Evolutionary conservation across 176 grass and related monocot species (phyloP), one percentile per base, ranked within the genome.

Genomic region (Pontederia crassipes): DNA sequence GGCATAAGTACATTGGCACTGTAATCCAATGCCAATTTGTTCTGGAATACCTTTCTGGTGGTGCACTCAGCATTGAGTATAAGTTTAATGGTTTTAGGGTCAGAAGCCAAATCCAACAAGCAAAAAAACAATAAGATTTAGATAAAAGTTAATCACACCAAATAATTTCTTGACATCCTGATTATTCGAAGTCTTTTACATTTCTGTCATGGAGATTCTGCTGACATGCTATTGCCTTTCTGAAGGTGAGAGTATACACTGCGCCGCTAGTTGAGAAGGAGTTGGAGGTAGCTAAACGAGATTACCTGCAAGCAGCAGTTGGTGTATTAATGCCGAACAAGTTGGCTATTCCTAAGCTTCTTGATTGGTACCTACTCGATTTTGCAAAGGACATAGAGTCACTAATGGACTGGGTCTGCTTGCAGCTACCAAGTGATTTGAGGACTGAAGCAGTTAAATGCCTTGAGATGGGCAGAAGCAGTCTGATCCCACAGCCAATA

Each of bases 321-420:
- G 81, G 71, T 50, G 77, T 92, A 70, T 93, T 74, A 45, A n/a
- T 71, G 55, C 82, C 77, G n/a, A 79, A 70, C 57, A 81, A 72
- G 58, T 72, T 98, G 0, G 84, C 82, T 3, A 82, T 98, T 49
- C 94, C 94, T 28, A 98, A 98, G 67, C 76, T 98, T 0, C 77
- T 98, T 62, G 83, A 98, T 46, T 93, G 94, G 88, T 93, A 89
- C 61, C 75, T 92, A 16, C 85, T 85, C 3, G 89, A 95, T 55
- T 95, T 95, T 62, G 89, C 89, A 15, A 98, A 98, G 65, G 85
- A 98, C 70, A 69, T 89, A 66, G 94, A 86, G 53, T 86, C 94
- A 18, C 82, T 98, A 61, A 83, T 98, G 88, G 94, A 89, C 71
- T 98, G 94, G 94, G 74, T 98, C 4, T 98, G 88, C 72, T 66